Evolutionary conservation across 2,329 filamentous ascomycete genomes (phyloP).

Genomic region (Fusarium oxysporum): DNA sequence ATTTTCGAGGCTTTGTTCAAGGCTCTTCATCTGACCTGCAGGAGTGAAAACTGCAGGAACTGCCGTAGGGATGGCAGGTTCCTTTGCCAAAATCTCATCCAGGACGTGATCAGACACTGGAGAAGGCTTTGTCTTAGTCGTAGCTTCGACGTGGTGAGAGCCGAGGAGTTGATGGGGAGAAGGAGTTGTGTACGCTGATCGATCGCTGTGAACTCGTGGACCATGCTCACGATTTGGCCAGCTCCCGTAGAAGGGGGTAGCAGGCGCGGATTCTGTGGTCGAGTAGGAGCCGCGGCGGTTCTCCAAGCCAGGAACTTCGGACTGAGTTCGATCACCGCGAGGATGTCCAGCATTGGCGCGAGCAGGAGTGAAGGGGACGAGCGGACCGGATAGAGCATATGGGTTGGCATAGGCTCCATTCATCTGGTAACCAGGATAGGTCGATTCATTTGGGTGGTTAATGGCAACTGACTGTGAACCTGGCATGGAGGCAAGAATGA

Average conservation of each 20-base stretch:
- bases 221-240: slow-evolving; percentile 68
- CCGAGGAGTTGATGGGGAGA: slow-evolving; percentile 70
- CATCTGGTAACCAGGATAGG: slow-evolving; percentile 50
- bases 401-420: slow-evolving; percentile 52
- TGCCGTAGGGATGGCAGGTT: slow-evolving; percentile 86
- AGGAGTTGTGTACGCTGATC: slow-evolving; percentile 74
- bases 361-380: slow-evolving; percentile 66
- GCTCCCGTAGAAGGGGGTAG: slow-evolving; percentile 71
- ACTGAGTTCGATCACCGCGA: slow-evolving; percentile 60
- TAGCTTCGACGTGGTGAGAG: slow-evolving; percentile 53
- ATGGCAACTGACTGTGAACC: slow-evolving; percentile 51
- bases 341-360: slow-evolving; percentile 58
- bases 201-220: slow-evolving; percentile 69
- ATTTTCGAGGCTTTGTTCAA: slow-evolving; percentile 95
- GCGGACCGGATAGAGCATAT: slow-evolving; percentile 52
- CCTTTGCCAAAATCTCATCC: slow-evolving; percentile 75
- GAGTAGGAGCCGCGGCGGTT: slow-evolving; percentile 76
- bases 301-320: slow-evolving; percentile 71
- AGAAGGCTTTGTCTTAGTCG: slow-evolving; percentile 56
- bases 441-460: slow-evolving; percentile 50
- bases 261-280: slow-evolving; percentile 73
- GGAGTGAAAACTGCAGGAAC: slow-evolving; percentile 91
- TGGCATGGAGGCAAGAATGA: slow-evolving; percentile 53
- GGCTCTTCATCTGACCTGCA: slow-evolving; percentile 85
- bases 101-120: slow-evolving; percentile 62